Evolutionary conservation across 1,139 yeast genomes (phyloP).

Genomic region (Sugiyamaella japonica): DNA sequence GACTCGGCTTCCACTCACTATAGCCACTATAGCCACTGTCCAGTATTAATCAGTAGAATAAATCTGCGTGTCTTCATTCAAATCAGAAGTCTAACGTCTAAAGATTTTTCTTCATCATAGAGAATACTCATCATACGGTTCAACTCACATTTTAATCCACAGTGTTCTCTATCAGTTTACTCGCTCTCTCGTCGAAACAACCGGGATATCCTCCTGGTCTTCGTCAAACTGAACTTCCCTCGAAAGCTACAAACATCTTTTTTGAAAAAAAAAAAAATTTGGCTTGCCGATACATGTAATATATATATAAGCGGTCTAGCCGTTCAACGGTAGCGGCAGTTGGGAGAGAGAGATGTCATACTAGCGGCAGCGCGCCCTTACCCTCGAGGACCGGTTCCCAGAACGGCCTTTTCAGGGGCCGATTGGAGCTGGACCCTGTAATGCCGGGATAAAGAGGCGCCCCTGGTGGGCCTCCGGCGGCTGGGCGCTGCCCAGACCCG

Average conservation of each 20-base stretch:
- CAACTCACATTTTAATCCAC: conserved; percentile 5
- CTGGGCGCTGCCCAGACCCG: no score
- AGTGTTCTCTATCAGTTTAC: no score
- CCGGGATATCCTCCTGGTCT: conserved; percentile 1
- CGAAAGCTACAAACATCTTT: not conserved
- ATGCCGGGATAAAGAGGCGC: no score
- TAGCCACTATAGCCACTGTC: no score
- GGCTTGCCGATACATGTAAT: not conserved
- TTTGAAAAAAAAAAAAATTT: not conserved
- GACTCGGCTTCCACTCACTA: no score
- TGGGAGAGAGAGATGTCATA: not conserved
- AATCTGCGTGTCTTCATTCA: conserved; percentile 42
- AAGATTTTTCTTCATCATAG: conserved; percentile 28
- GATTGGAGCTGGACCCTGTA: no score
- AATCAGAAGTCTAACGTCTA: conserved; percentile 57
- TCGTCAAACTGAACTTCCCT: not conserved
- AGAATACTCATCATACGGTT: not conserved
- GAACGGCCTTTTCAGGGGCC: no score
- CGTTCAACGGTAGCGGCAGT: not conserved
- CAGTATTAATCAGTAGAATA: conserved; percentile 36
- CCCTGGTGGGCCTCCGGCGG: no score
- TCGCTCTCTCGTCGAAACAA: not conserved
- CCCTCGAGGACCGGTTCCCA: conserved; percentile 1
- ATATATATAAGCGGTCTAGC: not conserved
- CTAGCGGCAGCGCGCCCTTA: not conserved